Evolutionary conservation across 2,329 filamentous ascomycete species (phyloP).

Genomic region (Lecanoromycetidae sp.): DNA sequence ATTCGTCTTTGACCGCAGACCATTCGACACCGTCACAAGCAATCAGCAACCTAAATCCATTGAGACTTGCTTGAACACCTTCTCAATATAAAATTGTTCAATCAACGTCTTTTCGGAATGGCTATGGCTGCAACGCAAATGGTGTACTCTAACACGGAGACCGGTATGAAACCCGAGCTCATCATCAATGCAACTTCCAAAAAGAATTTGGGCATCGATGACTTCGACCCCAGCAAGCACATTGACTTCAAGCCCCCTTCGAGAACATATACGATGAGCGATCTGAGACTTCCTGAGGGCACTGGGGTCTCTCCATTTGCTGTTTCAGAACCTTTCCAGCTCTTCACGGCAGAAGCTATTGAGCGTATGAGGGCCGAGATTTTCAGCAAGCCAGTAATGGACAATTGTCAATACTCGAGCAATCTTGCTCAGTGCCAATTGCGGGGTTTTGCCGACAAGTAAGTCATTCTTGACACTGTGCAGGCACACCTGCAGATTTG

Average conservation of each 20-base stretch:
- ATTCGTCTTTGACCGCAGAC: too few species aligned
- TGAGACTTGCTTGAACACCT: too few species aligned
- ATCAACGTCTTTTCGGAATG: not conserved
- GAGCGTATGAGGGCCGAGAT: constrained; percentile 51
- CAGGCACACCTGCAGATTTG: not conserved
- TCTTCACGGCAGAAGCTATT: constrained; percentile 51
- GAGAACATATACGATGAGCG: constrained; percentile 48
- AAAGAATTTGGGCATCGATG: constrained; percentile 15
- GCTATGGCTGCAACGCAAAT: not conserved
- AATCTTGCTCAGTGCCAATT: constrained; percentile 46
- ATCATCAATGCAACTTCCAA: constrained; percentile 23
- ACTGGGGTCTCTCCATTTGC: constrained; percentile 50
- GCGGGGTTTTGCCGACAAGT: constrained; percentile 45
- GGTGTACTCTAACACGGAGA: not conserved
- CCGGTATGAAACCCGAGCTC: constrained; percentile 20
- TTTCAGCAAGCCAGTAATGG: constrained; percentile 44
- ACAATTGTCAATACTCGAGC: constrained; percentile 46
- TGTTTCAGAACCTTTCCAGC: constrained; percentile 52
- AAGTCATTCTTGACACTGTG: constrained; percentile 23
- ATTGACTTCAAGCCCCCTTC: constrained; percentile 40
- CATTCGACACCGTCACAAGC: too few species aligned
- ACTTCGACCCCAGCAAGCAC: constrained; percentile 46
- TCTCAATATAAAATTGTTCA: not conserved
- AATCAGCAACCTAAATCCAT: too few species aligned
- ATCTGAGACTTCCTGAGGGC: constrained; percentile 44